Evolutionary conservation across 2,329 filamentous ascomycete genomes (phyloP).

Genomic region (Nemania diffusa): DNA sequence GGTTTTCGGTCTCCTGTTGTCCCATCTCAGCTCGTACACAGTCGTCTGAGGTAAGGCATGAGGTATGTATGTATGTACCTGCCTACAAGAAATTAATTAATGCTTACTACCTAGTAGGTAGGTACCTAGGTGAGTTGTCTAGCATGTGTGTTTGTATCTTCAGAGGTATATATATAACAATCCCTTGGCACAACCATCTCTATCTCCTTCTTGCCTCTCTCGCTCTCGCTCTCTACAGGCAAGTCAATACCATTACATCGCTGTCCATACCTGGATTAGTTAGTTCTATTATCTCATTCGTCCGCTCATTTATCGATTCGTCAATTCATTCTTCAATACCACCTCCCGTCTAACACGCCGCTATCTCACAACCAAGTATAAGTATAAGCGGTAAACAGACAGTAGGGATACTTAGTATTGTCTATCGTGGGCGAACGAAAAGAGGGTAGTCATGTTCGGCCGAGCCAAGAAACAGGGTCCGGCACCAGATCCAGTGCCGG

Average conservation of each 20-base stretch:
- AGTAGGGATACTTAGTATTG: neutral
- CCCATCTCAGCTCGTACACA: too few species aligned
- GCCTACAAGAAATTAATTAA: too few species aligned
- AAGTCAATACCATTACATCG: neutral
- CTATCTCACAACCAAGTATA: neutral
- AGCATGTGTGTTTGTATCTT: too few species aligned
- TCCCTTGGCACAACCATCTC: neutral
- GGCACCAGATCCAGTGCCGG: constrained; percentile 21
- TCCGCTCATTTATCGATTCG: neutral
- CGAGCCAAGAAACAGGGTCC: constrained; percentile 30
- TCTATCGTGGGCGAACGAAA: neutral
- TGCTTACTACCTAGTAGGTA: too few species aligned
- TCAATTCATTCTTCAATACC: neutral
- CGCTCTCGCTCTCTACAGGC: too few species aligned
- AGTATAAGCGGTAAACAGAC: neutral
- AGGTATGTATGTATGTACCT: too few species aligned
- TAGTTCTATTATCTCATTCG: too few species aligned
- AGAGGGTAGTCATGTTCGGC: constrained; percentile 28
- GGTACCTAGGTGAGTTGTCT: too few species aligned
- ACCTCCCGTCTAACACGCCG: neutral
- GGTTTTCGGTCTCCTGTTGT: too few species aligned
- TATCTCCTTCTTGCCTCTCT: neutral
- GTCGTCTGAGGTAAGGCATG: too few species aligned
- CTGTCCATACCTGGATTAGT: too few species aligned
- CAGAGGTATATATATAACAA: constrained; percentile 2